Evolutionary conservation across 805 yeast genomes (phyloP), one percentile per base, ranked within the genome.

Genomic region (Kluyveromyces nonfermentans): DNA sequence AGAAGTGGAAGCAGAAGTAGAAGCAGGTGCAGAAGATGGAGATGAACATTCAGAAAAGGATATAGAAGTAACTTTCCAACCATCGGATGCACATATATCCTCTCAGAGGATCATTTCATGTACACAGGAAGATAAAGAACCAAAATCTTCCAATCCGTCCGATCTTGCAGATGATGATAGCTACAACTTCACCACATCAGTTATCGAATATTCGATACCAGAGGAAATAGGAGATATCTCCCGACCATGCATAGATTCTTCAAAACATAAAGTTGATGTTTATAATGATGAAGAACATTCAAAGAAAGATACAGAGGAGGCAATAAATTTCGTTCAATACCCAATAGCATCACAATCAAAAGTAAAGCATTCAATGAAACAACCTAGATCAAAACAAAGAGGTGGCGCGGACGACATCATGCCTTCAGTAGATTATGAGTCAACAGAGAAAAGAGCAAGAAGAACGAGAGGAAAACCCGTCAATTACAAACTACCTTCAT

Each of bases 401-500:
- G 54, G 58, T 12, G 47, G 54, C 9, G 50, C 55, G 39, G 75
- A 70, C 49, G 70, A 70, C 40, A 59, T 63, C 12, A 67, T 69
- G 67, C 70, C 73, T 19, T 47, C 57, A 1, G 51, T 56, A 28
- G 48, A 53, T 1, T 50, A 54, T 18, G 55, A 54, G 5, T 50
- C 49, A n/a, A 49, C 47, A 3, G 41, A 42, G 33, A 40, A 56
- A 2, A 54, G 68, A 42, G 52, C 73, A 34, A 65, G 82, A 40
- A 62, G 78, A 45, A 68, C 86, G 19, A 65, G 78, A 18, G 72
- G 78, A 4, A 76, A 73, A 46, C 71, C 73, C 9, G 76, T 85
- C 5, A 76, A 78, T 57, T 85, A 85, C 53, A 77, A 78, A 16
- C 69, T 78, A 30, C 87, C 88, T 0, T 78, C 89, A 1, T 60